Percentiles rank a stretch among this genome's conserved stretches.
Evolutionary conservation across 2,329 filamentous ascomycete species (phyloP).

Genomic region (Nakataea oryzae): DNA sequence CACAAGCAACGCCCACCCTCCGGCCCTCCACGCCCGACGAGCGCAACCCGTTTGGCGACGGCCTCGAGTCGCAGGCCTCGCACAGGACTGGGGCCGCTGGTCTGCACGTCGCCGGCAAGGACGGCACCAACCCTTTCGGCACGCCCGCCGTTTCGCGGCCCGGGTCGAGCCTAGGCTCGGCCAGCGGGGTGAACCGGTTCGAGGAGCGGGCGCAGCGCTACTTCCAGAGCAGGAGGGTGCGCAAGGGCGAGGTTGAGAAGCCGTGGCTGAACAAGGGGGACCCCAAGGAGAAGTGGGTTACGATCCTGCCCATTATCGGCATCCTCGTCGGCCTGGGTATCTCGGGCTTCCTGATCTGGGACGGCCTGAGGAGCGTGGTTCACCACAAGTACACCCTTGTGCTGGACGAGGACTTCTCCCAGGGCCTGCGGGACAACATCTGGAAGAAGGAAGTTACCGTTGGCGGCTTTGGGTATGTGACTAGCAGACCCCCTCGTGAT

Average conservation of each 20-base stretch:
- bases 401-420: slow-evolving; percentile 54
- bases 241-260: slow-evolving; percentile 63
- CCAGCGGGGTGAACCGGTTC: slow-evolving; percentile 25
- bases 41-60: slow-evolving; percentile 30
- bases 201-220: slow-evolving; percentile 39
- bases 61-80: slow-evolving; percentile 22
- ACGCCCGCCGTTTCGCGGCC: slow-evolving; percentile 34
- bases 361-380: slow-evolving; percentile 61
- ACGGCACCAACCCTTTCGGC: slow-evolving; percentile 30
- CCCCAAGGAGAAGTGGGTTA: slow-evolving; percentile 77
- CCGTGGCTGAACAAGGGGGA: slow-evolving; percentile 68
- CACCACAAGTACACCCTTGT: slow-evolving; percentile 65
- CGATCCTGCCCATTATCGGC: slow-evolving; percentile 65
- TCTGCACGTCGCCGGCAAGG: background rate
- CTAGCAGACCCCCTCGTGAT: too few relatives aligned
- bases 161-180: slow-evolving; percentile 34
- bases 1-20: slow-evolving; percentile 24
- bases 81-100: slow-evolving; percentile 13
- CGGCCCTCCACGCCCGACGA: slow-evolving; percentile 25
- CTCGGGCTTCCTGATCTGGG: slow-evolving; percentile 63
- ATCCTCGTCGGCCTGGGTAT: slow-evolving; percentile 58
- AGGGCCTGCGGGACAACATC: slow-evolving; percentile 44
- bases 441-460: slow-evolving; percentile 70
- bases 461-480: slow-evolving; percentile 62
- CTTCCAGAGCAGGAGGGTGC: slow-evolving; percentile 65